Base-by-base conservation (phyloP, 2,329 filamentous ascomycete genomes). In the Diaporthe helianthi region DNA sequence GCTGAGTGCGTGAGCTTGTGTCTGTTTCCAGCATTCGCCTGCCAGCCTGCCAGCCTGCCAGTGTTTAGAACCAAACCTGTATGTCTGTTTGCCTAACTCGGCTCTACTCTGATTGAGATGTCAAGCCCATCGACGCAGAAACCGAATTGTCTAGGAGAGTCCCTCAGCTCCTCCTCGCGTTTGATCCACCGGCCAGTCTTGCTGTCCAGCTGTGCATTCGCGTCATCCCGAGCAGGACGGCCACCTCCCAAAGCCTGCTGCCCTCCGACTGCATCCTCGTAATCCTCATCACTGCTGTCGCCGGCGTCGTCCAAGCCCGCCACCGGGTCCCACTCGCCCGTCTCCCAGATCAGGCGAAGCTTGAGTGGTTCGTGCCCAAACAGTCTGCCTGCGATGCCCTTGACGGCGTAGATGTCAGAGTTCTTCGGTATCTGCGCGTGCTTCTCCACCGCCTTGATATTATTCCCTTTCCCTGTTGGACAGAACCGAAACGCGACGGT, bases 271-370 rank as follows among this genome's bases (percentile, higher is more conserved):
- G 8, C 15, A 2, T 80, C 81, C 7, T 84, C 83, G 36, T 86
- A 84, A 8, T 86, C 85, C 36, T 86, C 86, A 54, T 84, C 86
- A 73, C 83, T 84, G 26, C 85, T 85, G 15, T 74, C 76, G 4
- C 88, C 88, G 36, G 86, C 85, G 5, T 87, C 85, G 71, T 89
- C 85, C 73, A 89, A 87, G 71, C 87, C 85, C 10, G 86, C 86
- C 0, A 93, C 89, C 0, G 93, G 93, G 78, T 97, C 93, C 89
- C 92, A 93, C 79, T 98, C 94, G 24, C 93, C 93, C 10, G 94
- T 97, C 81, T 97, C 93, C 92, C 93, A 97, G 0, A 96, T 82
- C 60, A 98, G 79, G 49, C 84, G 85, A 71, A 95, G 81, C 51
- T 81, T 80, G 72, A 93, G 83, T 0, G 93, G 92, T 55, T 84